Base-by-base conservation (phyloP, 129 eudicot species). In the Sambucus nigra region DNA sequence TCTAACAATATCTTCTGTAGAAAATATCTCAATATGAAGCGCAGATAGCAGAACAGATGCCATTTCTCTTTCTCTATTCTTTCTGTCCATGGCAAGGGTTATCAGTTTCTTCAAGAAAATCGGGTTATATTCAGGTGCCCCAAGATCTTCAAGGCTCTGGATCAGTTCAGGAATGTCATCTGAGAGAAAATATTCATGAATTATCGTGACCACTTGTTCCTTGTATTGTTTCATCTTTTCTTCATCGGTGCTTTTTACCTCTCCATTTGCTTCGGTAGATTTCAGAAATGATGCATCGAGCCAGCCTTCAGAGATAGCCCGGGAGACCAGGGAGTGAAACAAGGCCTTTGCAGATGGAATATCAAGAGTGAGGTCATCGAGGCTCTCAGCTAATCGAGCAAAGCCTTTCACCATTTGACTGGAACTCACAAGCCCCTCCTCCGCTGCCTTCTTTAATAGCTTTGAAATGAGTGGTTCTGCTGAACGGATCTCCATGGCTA, bases 131-230 rank as follows among this genome's bases (percentile, higher is more conserved):
- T 83, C 79, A 0, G 96, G 96, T 35, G 77, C 69, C 15, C 64
- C 74, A 4, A 88, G 76, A 67, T 88, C 96, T 57, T 62, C 86
- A 24, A 88, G 81, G 53, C 81, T 88, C 35, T 69, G 74, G 31
- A 88, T 88, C 10, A 88, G 87, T 59, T 88, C 96, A 9, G 96
- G 94, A 14, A 83, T 88, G 51, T 88, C 96, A 60, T 88, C 94
- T 11, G 94, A 83, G 59, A 74, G 83, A 69, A 88, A 88, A 58
- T 88, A 88, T 69, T 88, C 94, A 19, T 80, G 94, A 23, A 88
- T 80, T 51, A 88, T 80, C 3, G 91, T 32, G 35, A 84, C 97
- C 10, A 67, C 77, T 62, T 88, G 87, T 60, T 73, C 59, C 49
- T 88, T 88, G 74, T 88, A 88, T 20, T 55, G 78, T 58, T 63